Conservation (phyloP, 352 stramenopile species). For the Pythium chondricola region DNA sequence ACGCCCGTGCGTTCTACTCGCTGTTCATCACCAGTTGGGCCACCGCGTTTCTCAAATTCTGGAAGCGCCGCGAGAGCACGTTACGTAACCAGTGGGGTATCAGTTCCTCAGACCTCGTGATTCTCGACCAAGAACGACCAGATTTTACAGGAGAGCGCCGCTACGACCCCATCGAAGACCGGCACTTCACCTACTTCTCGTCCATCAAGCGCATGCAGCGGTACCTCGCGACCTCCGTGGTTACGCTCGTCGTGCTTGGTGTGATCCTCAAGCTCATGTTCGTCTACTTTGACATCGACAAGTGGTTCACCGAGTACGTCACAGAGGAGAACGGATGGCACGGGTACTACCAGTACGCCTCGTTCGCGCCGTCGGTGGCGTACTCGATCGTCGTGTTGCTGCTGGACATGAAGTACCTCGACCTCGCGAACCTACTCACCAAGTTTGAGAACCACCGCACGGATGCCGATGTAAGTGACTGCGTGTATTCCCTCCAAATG, state of each 20-base stretch:
- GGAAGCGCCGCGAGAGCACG: slow-evolving; percentile 85
- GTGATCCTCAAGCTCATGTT: slow-evolving; percentile 75
- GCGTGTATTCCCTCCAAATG: neutral
- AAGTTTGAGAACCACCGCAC: slow-evolving; percentile 92
- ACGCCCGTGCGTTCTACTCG: slow-evolving; percentile 78
- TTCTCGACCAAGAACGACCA: slow-evolving; percentile 44
- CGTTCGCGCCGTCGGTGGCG: slow-evolving; percentile 53
- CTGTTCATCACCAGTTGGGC: slow-evolving; percentile 88
- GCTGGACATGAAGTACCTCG: slow-evolving; percentile 84
- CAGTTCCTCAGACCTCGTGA: slow-evolving; percentile 27
- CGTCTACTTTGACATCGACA: slow-evolving; percentile 73
- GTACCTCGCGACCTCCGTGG: slow-evolving; percentile 63
- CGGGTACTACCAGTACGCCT: slow-evolving; percentile 62
- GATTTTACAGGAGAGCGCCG: slow-evolving; percentile 68
- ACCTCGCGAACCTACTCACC: slow-evolving; percentile 90
- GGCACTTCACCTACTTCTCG: slow-evolving; percentile 78
- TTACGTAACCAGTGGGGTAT: slow-evolving; percentile 87
- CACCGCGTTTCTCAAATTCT: slow-evolving; percentile 87
- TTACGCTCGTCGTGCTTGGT: slow-evolving; percentile 61
- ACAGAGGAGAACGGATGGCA: slow-evolving; percentile 56
- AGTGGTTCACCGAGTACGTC: slow-evolving; percentile 57
- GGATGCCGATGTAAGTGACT: slow-evolving; percentile 61
- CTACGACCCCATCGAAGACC: slow-evolving; percentile 77
- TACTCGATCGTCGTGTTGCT: slow-evolving; percentile 76
- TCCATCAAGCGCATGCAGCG: slow-evolving; percentile 71